phyloP scores from a whole-genome alignment of 208 protist species.

The Jaenimonas drosophilae region DNA sequence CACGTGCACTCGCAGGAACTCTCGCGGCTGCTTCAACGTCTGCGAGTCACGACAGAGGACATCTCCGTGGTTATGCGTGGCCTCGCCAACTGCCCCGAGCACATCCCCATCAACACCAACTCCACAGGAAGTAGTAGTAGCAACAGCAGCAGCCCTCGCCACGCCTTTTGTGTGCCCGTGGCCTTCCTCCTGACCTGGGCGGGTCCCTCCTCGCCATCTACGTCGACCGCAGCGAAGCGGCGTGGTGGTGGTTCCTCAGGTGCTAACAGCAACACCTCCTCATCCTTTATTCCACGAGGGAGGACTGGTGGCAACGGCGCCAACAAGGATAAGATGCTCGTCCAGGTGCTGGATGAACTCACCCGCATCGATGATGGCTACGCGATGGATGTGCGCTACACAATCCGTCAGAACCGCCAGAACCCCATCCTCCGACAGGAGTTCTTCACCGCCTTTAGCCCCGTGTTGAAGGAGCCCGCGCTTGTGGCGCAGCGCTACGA shows the following conservation, averaged over 20 bases:
- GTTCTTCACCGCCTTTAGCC: constrained; percentile 68
- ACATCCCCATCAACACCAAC: constrained; percentile 1
- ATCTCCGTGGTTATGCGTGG: constrained; percentile 56
- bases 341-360: constrained; percentile 65
- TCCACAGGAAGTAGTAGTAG: neutral
- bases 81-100: constrained; percentile 57
- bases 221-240: neutral
- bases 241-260: neutral
- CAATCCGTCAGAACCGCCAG: constrained; percentile 45
- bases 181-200: constrained; percentile 62
- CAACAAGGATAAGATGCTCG: constrained; percentile 44
- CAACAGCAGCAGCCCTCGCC: neutral
- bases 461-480: constrained; percentile 49
- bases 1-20: constrained; percentile 55
- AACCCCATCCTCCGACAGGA: constrained; percentile 60
- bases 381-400: constrained; percentile 72
- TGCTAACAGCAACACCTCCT: constrained; percentile 1
- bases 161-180: constrained; percentile 56
- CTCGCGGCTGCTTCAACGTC: constrained; percentile 32
- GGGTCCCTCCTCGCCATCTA: constrained; percentile 20
- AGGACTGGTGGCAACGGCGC: constrained; percentile 7
- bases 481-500: constrained; percentile 42
- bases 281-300: neutral
- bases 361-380: constrained; percentile 56
- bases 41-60: constrained; percentile 49